phyloP scores from a whole-genome alignment of 2,329 filamentous ascomycete species.

The Scytalidium lignicola region DNA sequence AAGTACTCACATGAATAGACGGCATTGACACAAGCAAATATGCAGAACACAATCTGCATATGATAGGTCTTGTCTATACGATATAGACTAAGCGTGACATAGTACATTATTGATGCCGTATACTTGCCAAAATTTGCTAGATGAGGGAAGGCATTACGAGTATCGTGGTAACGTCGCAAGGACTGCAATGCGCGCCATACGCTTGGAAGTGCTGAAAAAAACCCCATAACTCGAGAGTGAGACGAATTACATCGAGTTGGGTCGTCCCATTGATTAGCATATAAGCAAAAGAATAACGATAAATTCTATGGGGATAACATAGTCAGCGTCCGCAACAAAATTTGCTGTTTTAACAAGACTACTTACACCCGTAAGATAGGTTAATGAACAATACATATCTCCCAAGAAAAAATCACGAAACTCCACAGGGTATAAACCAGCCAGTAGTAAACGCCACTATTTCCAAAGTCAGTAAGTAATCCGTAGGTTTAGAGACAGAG shows the following conservation, averaged over 20 bases:
- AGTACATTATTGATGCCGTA: slow-evolving; percentile 73
- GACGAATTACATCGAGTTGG: slow-evolving; percentile 78
- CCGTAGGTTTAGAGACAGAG: too few relatives aligned
- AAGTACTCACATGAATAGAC: slow-evolving; percentile 66
- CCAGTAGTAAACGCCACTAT: slow-evolving; percentile 78
- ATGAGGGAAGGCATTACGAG: slow-evolving; percentile 83
- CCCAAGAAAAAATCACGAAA: slow-evolving; percentile 97
- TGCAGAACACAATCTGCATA: slow-evolving; percentile 68
- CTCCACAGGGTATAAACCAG: slow-evolving; percentile 87
- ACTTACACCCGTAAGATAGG: slow-evolving; percentile 81
- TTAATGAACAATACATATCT: slow-evolving; percentile 95
- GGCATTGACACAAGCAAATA: slow-evolving; percentile 75
- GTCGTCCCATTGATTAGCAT: slow-evolving; percentile 70
- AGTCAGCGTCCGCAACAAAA: slow-evolving; percentile 17
- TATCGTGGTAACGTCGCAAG: slow-evolving; percentile 82
- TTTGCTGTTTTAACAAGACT: not conserved
- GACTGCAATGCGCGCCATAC: slow-evolving; percentile 92
- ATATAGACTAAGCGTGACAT: slow-evolving; percentile 75
- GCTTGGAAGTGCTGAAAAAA: slow-evolving; percentile 76
- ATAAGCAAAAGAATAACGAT: slow-evolving; percentile 91
- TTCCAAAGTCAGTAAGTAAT: slow-evolving; percentile 24
- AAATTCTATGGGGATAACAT: slow-evolving; percentile 59
- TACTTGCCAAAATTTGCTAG: slow-evolving; percentile 93
- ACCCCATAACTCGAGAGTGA: slow-evolving; percentile 77
- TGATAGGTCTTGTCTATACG: slow-evolving; percentile 59